Conservation (phyloP, 257 asterid genomes). For the Coffea eugenioides region DNA sequence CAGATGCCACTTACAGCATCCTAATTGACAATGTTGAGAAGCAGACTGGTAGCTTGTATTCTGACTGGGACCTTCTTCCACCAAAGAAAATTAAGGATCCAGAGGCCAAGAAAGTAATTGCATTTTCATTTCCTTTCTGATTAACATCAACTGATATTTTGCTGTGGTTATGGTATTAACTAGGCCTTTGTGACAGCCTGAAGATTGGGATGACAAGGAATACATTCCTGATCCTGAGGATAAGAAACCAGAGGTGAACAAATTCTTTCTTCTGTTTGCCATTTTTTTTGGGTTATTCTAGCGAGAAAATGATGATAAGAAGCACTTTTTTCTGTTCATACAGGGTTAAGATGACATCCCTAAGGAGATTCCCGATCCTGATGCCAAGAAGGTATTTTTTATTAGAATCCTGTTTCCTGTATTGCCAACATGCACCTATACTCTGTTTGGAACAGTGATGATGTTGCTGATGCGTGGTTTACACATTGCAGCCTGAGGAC, state of each 20-base stretch:
- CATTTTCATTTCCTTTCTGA: background rate
- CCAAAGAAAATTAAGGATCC: slow-evolving; percentile 89
- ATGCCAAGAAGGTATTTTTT: slow-evolving; percentile 79
- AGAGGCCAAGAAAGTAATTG: slow-evolving; percentile 81
- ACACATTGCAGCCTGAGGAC: slow-evolving; percentile 78
- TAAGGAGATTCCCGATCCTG: slow-evolving; percentile 78
- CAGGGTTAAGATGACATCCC: slow-evolving; percentile 98
- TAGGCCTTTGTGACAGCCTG: slow-evolving; percentile 61
- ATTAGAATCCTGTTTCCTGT: background rate
- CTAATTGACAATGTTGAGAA: slow-evolving; percentile 90
- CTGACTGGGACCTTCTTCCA: slow-evolving; percentile 94
- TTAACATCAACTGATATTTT: background rate
- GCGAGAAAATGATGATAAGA: background rate
- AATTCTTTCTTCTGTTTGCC: background rate
- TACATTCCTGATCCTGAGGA: slow-evolving; percentile 91
- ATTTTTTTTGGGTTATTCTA: background rate
- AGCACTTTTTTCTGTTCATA: background rate
- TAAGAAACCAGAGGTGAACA: slow-evolving; percentile 85
- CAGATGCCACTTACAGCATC: slow-evolving; percentile 94
- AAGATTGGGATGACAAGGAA: slow-evolving; percentile 98
- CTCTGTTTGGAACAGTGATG: slow-evolving; percentile 3
- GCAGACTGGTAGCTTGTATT: slow-evolving; percentile 87
- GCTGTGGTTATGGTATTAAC: background rate
- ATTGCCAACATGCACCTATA: background rate
- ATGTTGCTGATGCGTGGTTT: background rate